Conservation (phyloP, 352 stramenopile species). For the Phytophthora colocasiae region DNA sequence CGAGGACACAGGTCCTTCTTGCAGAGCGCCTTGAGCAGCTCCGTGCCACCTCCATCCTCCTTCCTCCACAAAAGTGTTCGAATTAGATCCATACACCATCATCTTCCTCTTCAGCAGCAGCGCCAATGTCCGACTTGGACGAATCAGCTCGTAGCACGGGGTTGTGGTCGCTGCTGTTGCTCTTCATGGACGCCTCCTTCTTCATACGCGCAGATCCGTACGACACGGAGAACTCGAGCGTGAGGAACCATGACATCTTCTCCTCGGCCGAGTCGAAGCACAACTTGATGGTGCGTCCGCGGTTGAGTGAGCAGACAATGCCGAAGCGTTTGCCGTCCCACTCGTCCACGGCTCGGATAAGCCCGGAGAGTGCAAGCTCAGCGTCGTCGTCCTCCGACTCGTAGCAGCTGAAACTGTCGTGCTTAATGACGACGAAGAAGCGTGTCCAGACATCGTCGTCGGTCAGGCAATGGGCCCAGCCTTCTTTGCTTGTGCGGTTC, state of each 20-base stretch:
- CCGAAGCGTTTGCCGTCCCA: slow-evolving; percentile 84
- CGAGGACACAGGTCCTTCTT: slow-evolving; percentile 9
- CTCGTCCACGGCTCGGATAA: slow-evolving; percentile 72
- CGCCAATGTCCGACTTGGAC: slow-evolving; percentile 39
- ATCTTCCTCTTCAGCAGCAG: slow-evolving; percentile 46
- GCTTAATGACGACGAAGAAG: slow-evolving; percentile 79
- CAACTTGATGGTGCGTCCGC: slow-evolving; percentile 73
- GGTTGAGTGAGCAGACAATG: slow-evolving; percentile 74
- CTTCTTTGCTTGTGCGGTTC: slow-evolving; percentile 71
- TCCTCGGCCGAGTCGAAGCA: slow-evolving; percentile 84
- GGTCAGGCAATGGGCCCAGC: slow-evolving; percentile 78
- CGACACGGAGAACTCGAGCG: slow-evolving; percentile 76
- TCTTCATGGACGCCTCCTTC: slow-evolving; percentile 67
- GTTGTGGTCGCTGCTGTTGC: slow-evolving; percentile 43
- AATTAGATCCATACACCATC: slow-evolving; percentile 81
- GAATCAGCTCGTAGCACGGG: slow-evolving; percentile 48
- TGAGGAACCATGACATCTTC: slow-evolving; percentile 87
- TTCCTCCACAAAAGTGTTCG: neutral
- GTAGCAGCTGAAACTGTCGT: slow-evolving; percentile 84
- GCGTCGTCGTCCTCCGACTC: slow-evolving; percentile 74
- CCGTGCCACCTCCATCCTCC: slow-evolving; percentile 2
- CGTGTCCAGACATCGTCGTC: slow-evolving; percentile 79
- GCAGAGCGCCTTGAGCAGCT: slow-evolving; percentile 25
- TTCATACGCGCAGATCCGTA: slow-evolving; percentile 76
- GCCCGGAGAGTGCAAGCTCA: slow-evolving; percentile 67